A percentile compares a stretch with the other conserved stretches of the same genome.
Conservation (phyloP, 768 basidiomycete genomes). For the Neoboletus subvelutipes region DNA sequence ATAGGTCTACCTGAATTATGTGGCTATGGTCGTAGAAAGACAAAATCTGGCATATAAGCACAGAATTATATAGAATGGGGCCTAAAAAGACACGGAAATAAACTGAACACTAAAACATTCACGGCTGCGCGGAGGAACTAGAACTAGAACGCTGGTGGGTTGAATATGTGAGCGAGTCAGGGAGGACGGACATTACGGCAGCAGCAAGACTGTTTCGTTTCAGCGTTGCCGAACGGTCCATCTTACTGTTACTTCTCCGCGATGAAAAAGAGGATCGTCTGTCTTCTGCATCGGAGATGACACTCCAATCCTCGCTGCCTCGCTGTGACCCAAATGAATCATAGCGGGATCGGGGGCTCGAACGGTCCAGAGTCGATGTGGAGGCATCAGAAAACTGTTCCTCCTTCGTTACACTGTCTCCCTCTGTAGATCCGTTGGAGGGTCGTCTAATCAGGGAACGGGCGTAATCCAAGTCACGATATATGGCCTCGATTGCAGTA, state of each 20-base stretch:
- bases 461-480: slow-evolving; percentile 94
- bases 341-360: slow-evolving; percentile 45
- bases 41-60: slow-evolving; percentile 6
- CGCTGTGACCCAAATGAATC: slow-evolving; percentile 57
- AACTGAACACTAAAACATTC: neutral
- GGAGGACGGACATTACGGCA: slow-evolving; percentile 60
- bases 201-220: slow-evolving; percentile 66
- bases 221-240: slow-evolving; percentile 36
- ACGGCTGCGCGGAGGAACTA: slow-evolving; percentile 28
- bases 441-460: slow-evolving; percentile 76
- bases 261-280: slow-evolving; percentile 56
- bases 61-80: neutral
- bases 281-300: slow-evolving; percentile 77
- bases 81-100: neutral
- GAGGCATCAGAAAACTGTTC: slow-evolving; percentile 33
- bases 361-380: slow-evolving; percentile 29
- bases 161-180: slow-evolving; percentile 48
- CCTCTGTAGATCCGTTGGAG: slow-evolving; percentile 24
- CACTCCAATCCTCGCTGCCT: slow-evolving; percentile 84
- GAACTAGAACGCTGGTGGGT: slow-evolving; percentile 43
- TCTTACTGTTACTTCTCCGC: slow-evolving; percentile 39
- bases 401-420: slow-evolving; percentile 24
- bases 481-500: slow-evolving; percentile 92
- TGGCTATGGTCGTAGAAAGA: slow-evolving; percentile 8
- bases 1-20: slow-evolving; percentile 21